Conservation (phyloP, 495 filamentous ascomycete genomes). For the Penicillium parvum region DNA sequence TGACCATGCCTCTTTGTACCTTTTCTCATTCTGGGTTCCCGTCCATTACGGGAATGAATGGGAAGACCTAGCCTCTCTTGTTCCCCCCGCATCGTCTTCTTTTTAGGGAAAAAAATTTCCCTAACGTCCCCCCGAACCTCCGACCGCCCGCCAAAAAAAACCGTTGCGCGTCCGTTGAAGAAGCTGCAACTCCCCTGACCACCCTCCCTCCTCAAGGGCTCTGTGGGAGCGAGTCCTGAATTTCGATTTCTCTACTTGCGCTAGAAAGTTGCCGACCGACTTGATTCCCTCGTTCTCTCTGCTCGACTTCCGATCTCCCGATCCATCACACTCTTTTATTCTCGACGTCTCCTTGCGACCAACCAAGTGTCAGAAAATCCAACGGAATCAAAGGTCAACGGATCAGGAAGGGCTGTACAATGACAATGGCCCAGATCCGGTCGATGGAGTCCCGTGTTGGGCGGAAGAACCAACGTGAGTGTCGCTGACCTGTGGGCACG, state of each 20-base stretch:
- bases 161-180: slow-evolving; percentile 2
- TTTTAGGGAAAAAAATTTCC: slow-evolving; percentile 29
- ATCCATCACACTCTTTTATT: slow-evolving; percentile 1
- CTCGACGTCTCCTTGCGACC: slow-evolving; percentile 2
- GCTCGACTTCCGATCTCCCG: background rate
- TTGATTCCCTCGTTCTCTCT: slow-evolving; percentile 8
- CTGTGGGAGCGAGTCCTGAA: slow-evolving; percentile 14
- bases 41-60: slow-evolving; percentile 42
- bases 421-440: slow-evolving; percentile 57
- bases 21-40: slow-evolving; percentile 31
- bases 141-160: slow-evolving; percentile 21
- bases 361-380: background rate
- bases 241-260: background rate
- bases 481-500: slow-evolving; percentile 14
- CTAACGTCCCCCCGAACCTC: too few species aligned
- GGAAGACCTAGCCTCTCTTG: slow-evolving; percentile 34
- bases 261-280: slow-evolving; percentile 1
- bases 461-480: slow-evolving; percentile 74
- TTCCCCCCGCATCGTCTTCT: slow-evolving; percentile 10
- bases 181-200: slow-evolving; percentile 7
- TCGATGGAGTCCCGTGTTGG: slow-evolving; percentile 76
- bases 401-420: slow-evolving; percentile 11
- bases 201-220: slow-evolving; percentile 10
- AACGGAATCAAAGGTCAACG: slow-evolving; percentile 2
- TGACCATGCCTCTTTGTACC: slow-evolving; percentile 39